Percentiles rank a stretch among this genome's conserved stretches.
Evolutionary conservation across 306 rosid genomes (phyloP).

Genomic region (Cicer yamashitae): DNA sequence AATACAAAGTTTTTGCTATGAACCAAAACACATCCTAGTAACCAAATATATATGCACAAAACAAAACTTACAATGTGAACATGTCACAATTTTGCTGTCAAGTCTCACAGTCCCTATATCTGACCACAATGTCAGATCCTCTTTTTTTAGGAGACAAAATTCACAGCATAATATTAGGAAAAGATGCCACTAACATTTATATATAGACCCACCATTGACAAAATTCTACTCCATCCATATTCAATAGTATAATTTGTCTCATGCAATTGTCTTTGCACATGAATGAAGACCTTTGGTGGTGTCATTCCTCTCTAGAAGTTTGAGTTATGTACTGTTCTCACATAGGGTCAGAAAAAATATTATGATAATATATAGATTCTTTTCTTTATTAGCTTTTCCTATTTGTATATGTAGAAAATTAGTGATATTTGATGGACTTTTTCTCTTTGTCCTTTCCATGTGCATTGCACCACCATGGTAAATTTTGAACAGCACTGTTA

Average conservation of each 20-base stretch:
- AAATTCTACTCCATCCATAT: constrained; percentile 42
- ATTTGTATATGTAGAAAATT: constrained; percentile 28
- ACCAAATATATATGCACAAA: constrained; percentile 47
- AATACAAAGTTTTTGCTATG: constrained; percentile 3
- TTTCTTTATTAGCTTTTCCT: constrained; percentile 8
- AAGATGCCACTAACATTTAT: constrained; percentile 44
- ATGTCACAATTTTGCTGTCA: constrained; percentile 42
- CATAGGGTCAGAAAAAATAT: constrained; percentile 5
- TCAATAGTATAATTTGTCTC: constrained; percentile 50
- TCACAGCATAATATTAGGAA: constrained; percentile 47
- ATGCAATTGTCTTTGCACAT: constrained; percentile 53
- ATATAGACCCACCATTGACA: constrained; percentile 53
- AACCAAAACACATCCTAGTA: constrained; percentile 33
- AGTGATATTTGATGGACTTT: constrained; percentile 31
- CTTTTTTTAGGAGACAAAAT: constrained; percentile 52
- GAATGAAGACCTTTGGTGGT: constrained; percentile 44
- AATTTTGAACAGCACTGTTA: constrained; percentile 8
- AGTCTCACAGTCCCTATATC: constrained; percentile 51
- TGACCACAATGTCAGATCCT: constrained; percentile 44
- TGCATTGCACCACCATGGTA: constrained; percentile 53
- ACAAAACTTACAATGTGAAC: neutral
- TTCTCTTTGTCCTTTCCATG: constrained; percentile 55
- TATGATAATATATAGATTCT: constrained; percentile 38
- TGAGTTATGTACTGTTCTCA: too few species aligned
- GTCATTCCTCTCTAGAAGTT: constrained; percentile 30